Evolutionary conservation across 192 early-diverging fungal species (phyloP), one percentile per base, ranked within the genome.

Genomic region (Dimargaris cristalligena): DNA sequence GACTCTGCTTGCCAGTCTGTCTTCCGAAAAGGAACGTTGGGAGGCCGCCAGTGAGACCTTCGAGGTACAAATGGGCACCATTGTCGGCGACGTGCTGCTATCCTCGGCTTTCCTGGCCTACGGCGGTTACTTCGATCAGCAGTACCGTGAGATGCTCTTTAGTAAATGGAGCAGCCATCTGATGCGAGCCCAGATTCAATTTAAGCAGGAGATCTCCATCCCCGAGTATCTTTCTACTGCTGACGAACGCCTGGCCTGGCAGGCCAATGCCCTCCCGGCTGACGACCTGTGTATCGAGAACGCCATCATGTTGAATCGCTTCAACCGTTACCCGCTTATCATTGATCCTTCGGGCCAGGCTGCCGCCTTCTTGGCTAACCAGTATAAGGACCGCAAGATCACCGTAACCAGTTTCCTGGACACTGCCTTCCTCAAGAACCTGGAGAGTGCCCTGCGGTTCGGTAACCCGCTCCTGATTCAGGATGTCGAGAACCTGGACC

Each of bases 311-410:
- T 73, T 99, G 41, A 80, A 89, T 60, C 81, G 87, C 16, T 91
- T 86, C 76, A 94, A 94, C 66, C 80, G 97, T 60, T 99, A 95
- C 68, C 94, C 97, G 49, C 77, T 99, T 45, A 78, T 99, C 59
- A 92, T 99, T 66, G 97, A 99, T 73, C 97, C 97, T 0, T 85
- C 92, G 18, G 94, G 92, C 47, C 85, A 95, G 54, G 94, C 94
- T 0, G 81, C 89, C 6, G 71, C 79, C 26, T 98, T 92, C 75
- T 69, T 99, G 62, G 73, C 79, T 63, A 87, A 86, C 60, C 81
- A 88, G 62, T 95, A 82, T 75, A 85, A 84, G 69, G 78, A 85
- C 45, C 78, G 85, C 46, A 91, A 89, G 69, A 83, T 99, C 28
- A 87, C 87, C 0, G 82, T 91, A 30, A 98, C 97, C 31, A 91